Evolutionary conservation across 306 rosid genomes (phyloP).

Genomic region (Purshia tridentata): DNA sequence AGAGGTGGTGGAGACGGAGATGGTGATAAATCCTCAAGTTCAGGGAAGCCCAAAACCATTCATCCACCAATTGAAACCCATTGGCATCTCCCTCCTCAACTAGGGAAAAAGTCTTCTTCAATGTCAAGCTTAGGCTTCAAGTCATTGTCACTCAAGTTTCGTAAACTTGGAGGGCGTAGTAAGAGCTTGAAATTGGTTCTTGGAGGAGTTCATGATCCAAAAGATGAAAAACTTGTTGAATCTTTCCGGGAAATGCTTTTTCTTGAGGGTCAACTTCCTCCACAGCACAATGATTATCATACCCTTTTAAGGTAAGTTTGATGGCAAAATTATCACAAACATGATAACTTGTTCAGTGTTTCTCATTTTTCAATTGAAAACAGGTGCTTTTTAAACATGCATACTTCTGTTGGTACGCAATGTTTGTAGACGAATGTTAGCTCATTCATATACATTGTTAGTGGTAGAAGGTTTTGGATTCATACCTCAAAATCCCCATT

Average conservation of each 20-base stretch:
- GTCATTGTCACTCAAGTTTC: conserved; percentile 37
- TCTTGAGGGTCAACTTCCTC: conserved; percentile 46
- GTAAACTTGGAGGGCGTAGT: conserved; percentile 43
- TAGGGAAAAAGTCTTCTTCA: conserved; percentile 19
- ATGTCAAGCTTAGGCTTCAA: conserved; percentile 31
- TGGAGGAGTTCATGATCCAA: conserved; percentile 66
- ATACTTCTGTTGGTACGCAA: background rate
- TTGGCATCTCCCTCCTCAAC: conserved; percentile 46
- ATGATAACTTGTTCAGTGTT: background rate
- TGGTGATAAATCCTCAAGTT: conserved; percentile 14
- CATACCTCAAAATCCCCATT: no score
- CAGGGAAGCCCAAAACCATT: conserved; percentile 36
- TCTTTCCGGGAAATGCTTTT: conserved; percentile 60
- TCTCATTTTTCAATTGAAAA: background rate
- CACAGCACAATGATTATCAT: conserved; percentile 74
- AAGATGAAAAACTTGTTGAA: conserved; percentile 55
- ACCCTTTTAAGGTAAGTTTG: conserved; percentile 69
- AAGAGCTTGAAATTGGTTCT: conserved; percentile 47
- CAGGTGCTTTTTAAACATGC: background rate
- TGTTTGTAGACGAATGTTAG: no score
- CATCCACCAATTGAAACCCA: conserved; percentile 70
- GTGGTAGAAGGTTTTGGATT: no score
- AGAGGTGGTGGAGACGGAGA: conserved; percentile 33
- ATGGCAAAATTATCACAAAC: background rate
- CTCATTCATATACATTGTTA: no score